Conservation (phyloP, 495 filamentous ascomycete species). For the Aspergillus biplanus region DNA sequence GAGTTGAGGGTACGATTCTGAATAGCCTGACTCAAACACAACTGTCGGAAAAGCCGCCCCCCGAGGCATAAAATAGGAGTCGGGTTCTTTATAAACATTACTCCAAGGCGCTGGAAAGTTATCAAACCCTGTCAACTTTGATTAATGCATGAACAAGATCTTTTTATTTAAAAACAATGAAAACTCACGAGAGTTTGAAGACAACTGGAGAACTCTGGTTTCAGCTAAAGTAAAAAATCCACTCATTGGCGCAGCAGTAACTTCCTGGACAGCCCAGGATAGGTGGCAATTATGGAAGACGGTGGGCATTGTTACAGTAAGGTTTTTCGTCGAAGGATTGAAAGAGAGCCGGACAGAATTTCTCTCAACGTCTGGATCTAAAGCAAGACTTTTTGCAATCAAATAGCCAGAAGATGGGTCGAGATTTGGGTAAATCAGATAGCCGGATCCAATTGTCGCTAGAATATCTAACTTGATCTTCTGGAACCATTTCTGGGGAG, state of each 20-base stretch:
- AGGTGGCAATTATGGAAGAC: background rate
- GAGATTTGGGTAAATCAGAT: background rate
- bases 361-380: background rate
- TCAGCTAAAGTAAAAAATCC: background rate
- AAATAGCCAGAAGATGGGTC: background rate
- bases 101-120: background rate
- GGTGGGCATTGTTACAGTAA: background rate
- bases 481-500: background rate
- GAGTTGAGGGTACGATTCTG: background rate
- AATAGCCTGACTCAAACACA: background rate
- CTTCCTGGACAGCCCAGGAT: background rate
- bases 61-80: background rate
- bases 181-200: background rate
- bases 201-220: background rate
- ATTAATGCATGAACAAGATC: constrained; percentile 3
- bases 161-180: background rate
- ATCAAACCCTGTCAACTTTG: constrained; percentile 4
- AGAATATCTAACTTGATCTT: background rate
- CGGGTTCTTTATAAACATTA: background rate
- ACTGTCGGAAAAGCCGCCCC: background rate
- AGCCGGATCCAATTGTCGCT: background rate
- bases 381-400: background rate
- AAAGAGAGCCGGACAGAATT: background rate
- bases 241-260: background rate
- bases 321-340: background rate